Percentiles rank a stretch among this genome's conserved stretches.
phyloP scores from a whole-genome alignment of 352 stramenopile genomes.

The Pythium brassicae region DNA sequence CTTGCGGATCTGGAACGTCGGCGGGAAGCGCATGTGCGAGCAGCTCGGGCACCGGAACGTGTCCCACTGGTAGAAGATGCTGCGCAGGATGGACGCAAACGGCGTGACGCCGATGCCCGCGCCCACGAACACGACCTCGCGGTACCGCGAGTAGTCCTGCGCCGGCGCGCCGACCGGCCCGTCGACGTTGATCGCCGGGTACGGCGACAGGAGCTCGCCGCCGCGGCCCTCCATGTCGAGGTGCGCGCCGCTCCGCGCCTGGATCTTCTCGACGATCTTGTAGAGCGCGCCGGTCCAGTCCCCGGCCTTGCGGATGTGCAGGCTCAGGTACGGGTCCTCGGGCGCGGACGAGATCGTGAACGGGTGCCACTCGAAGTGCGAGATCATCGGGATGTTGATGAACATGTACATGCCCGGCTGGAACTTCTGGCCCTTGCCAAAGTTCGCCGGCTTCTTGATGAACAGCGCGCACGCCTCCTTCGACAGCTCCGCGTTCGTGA shows the following conservation, averaged over 20 bases:
- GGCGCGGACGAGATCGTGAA: constrained; percentile 90
- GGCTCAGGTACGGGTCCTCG: constrained; percentile 54
- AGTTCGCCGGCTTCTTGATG: constrained; percentile 55
- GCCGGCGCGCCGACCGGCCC: constrained; percentile 52
- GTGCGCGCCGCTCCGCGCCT: constrained; percentile 16
- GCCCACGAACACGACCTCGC: constrained; percentile 60
- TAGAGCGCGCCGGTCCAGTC: constrained; percentile 68
- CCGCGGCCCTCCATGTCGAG: constrained; percentile 28
- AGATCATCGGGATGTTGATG: constrained; percentile 76
- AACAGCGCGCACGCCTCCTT: constrained; percentile 58
- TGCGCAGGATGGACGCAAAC: constrained; percentile 65
- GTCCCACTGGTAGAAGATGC: constrained; percentile 66
- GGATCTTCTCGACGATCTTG: constrained; percentile 33
- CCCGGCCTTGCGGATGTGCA: constrained; percentile 65
- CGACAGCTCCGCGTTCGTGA: constrained; percentile 41
- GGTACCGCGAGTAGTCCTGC: constrained; percentile 59
- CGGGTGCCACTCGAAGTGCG: constrained; percentile 84
- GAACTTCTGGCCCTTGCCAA: constrained; percentile 45
- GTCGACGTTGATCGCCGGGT: constrained; percentile 52
- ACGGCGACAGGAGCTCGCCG: constrained; percentile 24
- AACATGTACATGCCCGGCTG: constrained; percentile 80
- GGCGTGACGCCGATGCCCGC: constrained; percentile 71
- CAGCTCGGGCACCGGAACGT: constrained; percentile 50
- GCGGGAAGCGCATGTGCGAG: constrained; percentile 49
- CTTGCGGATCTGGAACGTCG: constrained; percentile 65